These are phyloP conservation scores for Colletotrichum gloeosporioides DNA, from an alignment of 2,329 filamentous ascomycete species.

Conservation along the genomic window DNA sequence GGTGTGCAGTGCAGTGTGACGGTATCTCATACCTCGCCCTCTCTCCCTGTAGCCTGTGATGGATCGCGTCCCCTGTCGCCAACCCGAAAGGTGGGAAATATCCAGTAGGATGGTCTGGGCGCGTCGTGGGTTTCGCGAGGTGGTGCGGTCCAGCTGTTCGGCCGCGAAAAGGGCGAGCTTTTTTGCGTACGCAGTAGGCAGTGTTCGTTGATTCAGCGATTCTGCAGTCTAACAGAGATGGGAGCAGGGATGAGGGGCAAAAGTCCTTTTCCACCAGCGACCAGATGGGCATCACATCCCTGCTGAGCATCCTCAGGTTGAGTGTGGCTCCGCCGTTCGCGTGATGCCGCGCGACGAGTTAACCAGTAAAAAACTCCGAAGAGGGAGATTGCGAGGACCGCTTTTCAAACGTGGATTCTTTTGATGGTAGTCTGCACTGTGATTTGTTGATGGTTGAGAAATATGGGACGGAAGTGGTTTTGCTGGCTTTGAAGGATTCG, in stretches of 20 bases:
- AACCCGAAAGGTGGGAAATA: background rate
- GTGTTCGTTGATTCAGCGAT: background rate
- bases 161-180: background rate
- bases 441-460: background rate
- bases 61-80: background rate
- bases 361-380: background rate
- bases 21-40: background rate
- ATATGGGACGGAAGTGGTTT: background rate
- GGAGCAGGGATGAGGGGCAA: background rate
- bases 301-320: background rate
- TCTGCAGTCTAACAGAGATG: background rate
- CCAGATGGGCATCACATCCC: background rate
- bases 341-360: background rate
- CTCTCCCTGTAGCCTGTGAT: background rate
- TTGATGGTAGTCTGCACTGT: background rate
- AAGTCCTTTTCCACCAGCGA: rapidly evolving
- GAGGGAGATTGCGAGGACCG: background rate
- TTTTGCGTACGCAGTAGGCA: background rate
- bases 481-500: background rate
- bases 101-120: background rate
- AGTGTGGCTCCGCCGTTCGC: background rate
- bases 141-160: background rate
- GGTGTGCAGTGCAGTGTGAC: background rate
- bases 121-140: background rate
- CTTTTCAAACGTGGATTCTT: background rate